Evolutionary conservation across 2,329 filamentous ascomycete species (phyloP).

Genomic region (Aspergillus ochraceus): DNA sequence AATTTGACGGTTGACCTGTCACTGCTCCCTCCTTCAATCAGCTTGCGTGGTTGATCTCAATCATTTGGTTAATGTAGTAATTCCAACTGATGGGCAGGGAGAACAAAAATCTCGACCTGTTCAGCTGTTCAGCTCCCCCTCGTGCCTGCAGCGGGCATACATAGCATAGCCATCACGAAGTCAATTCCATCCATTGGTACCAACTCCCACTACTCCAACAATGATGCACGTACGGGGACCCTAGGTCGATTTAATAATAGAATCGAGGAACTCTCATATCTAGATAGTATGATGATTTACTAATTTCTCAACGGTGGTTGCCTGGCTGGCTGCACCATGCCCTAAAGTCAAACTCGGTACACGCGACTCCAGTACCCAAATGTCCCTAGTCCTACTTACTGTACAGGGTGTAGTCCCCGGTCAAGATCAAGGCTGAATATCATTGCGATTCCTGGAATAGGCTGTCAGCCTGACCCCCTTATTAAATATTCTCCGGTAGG

Average conservation of each 20-base stretch:
- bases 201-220: too few relatives aligned
- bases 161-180: not conserved
- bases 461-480: conserved; percentile 6
- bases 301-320: not conserved
- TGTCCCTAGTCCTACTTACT: not conserved
- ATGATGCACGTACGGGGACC: too few relatives aligned
- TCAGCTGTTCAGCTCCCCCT: too few relatives aligned
- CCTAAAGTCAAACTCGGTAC: not conserved
- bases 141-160: too few relatives aligned
- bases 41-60: too few relatives aligned
- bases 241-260: not conserved
- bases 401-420: too few relatives aligned
- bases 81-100: too few relatives aligned
- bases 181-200: not conserved
- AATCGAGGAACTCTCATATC: not conserved
- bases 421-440: not conserved
- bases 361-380: not conserved
- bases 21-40: not conserved
- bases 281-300: too few relatives aligned
- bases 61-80: too few relatives aligned
- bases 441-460: conserved; percentile 4
- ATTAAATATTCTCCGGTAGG: not conserved
- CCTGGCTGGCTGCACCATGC: not conserved
- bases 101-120: too few relatives aligned
- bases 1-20: not conserved